Base-by-base conservation (phyloP, 2,329 filamentous ascomycete genomes). In the Cercospora citrullina region DNA sequence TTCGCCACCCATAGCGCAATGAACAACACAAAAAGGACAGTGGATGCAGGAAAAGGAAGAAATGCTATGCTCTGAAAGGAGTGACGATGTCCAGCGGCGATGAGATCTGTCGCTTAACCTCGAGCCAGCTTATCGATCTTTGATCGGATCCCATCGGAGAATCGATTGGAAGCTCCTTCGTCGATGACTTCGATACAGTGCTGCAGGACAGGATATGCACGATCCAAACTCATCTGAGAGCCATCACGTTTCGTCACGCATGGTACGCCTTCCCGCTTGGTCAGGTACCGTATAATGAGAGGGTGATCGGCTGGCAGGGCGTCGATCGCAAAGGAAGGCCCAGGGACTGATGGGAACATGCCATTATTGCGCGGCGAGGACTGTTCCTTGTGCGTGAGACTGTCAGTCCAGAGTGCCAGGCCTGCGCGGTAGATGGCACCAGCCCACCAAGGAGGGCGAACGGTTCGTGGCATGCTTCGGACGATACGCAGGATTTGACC, bases 361-460 rank as follows among this genome's bases (percentile, higher is more conserved):
- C 76, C 77, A 7, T 74, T 76, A 30, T 72, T 73, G 45, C 70
- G 72, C 18, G 78, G 77, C 21, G 79, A 75, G 42, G 75, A 75
- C 67, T 75, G 73, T 64, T 87, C 84, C 67, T 85, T 81, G 66
- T 84, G 82, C 5, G 81, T 82, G 65, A 90, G 78, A 72, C 87
- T 86, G 72, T 90, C 87, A 2, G 85, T 82, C 88, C 88, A 90
- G 2, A 90, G 80, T 48, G 89, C 84, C 65, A 90, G 80, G 4
- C 84, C 84, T 1, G 85, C 89, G n/a, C 90, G 87, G 76, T 92
- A 91, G 48, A 91, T 81, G 3, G 89, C 89, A 1, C 84, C 86
- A n/a, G 87, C 81, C 89, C 89, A 92, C 90, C 90, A 92, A 42
- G 84, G 86, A 5, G 90, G 90, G 23, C 88, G 85, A 3, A 86